Evolutionary conservation across 352 stramenopile species (phyloP).

Genomic region (Phytophthora pistaciae): DNA sequence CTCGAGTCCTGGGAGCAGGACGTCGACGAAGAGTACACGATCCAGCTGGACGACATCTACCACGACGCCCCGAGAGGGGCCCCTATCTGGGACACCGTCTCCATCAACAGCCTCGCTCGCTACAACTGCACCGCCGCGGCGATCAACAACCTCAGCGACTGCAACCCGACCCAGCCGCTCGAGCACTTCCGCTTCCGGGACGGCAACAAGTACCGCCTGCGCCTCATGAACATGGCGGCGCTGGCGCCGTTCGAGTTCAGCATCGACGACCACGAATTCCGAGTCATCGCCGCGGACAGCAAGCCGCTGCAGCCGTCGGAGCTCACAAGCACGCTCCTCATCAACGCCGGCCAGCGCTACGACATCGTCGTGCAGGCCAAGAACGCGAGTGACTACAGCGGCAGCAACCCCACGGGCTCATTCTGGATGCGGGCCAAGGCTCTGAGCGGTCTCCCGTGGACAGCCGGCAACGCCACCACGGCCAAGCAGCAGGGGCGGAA

Average conservation of each 20-base stretch:
- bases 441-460: constrained; percentile 35
- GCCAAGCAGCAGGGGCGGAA: too few relatives aligned
- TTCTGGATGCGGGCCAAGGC: constrained; percentile 47
- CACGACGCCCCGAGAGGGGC: constrained; percentile 13
- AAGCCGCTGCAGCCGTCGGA: constrained; percentile 37
- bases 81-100: constrained; percentile 42
- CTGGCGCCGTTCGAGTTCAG: constrained; percentile 47
- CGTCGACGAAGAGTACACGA: too few relatives aligned
- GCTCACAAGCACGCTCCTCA: constrained; percentile 33
- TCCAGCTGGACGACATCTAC: too few relatives aligned
- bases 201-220: constrained; percentile 43
- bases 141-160: constrained; percentile 26
- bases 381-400: background rate
- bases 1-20: too few relatives aligned
- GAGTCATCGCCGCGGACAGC: constrained; percentile 41
- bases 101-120: constrained; percentile 48
- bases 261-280: constrained; percentile 48
- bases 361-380: constrained; percentile 44
- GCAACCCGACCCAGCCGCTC: constrained; percentile 24
- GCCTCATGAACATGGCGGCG: constrained; percentile 52
- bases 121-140: constrained; percentile 43
- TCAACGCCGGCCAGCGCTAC: constrained; percentile 46
- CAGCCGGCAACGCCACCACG: too few relatives aligned
- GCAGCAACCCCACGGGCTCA: background rate
- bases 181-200: too few relatives aligned